Evolutionary conservation across 176 grass and related monocot species (phyloP).

Genomic region (Bromus sterilis): DNA sequence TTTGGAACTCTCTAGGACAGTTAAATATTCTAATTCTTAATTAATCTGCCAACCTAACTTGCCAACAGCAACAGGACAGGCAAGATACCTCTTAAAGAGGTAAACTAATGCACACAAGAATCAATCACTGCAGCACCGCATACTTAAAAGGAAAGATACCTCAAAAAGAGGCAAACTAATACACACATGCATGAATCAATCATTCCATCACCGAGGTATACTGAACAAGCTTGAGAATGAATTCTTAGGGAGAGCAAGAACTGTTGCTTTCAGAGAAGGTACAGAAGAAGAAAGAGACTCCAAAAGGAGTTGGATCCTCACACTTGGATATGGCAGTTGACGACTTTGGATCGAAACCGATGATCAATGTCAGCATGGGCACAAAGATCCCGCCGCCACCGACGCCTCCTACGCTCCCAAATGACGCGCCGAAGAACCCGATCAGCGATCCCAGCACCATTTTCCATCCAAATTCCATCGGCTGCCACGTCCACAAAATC

Average conservation of each 20-base stretch:
- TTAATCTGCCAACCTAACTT: conserved; percentile 1
- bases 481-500: conserved; percentile 12
- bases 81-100: not conserved
- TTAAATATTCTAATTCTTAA: not conserved
- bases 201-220: not conserved
- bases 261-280: conserved; percentile 21
- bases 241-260: not conserved
- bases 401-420: conserved; percentile 71
- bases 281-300: not conserved
- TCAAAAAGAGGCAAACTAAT: not conserved
- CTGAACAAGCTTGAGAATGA: not conserved
- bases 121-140: not conserved
- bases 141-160: not conserved
- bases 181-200: not conserved
- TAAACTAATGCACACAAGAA: not conserved
- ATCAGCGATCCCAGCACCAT: conserved; percentile 49
- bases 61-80: conserved; percentile 9
- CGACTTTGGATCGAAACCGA: conserved; percentile 73
- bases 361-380: conserved; percentile 75
- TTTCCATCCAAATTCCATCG: conserved; percentile 64
- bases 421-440: conserved; percentile 63
- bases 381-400: conserved; percentile 82
- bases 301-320: conserved; percentile 20
- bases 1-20: too few species aligned
- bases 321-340: conserved; percentile 80